Conservation (phyloP, 805 yeast genomes). For the Nakazawaea wickerhamii region DNA sequence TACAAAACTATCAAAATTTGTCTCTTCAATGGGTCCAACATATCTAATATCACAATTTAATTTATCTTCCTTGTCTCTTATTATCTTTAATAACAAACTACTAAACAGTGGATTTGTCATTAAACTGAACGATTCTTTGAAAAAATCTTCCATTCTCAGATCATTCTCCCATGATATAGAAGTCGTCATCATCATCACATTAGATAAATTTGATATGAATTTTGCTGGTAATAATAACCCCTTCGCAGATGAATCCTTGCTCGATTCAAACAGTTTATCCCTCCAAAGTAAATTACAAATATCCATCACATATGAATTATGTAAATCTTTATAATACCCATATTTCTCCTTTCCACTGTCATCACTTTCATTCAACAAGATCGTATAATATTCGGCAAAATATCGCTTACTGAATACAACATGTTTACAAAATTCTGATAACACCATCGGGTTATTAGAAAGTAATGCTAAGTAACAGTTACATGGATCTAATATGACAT, state of each 20-base stretch:
- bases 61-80: constrained; percentile 43
- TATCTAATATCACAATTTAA: constrained; percentile 32
- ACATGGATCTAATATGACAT: constrained; percentile 34
- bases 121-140: constrained; percentile 27
- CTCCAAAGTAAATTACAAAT: constrained; percentile 52
- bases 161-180: constrained; percentile 2
- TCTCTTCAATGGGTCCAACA: constrained; percentile 48
- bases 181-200: constrained; percentile 10
- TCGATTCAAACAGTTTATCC: constrained; percentile 42
- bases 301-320: constrained; percentile 51
- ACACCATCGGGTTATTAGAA: constrained; percentile 36
- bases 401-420: constrained; percentile 36
- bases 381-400: constrained; percentile 20
- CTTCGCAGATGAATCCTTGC: constrained; percentile 26
- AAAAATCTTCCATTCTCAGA: constrained; percentile 1
- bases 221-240: constrained; percentile 33
- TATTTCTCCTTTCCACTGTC: constrained; percentile 15
- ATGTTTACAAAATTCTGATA: constrained; percentile 42
- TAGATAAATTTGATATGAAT: constrained; percentile 27
- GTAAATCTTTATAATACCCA: constrained; percentile 28
- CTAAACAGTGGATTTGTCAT: constrained; percentile 50
- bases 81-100: constrained; percentile 34
- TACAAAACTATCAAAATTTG: constrained; percentile 30
- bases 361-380: background rate
- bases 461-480: constrained; percentile 34